Evolutionary conservation across 1,284 basidiomycete species (phyloP).

Genomic region (Melampsora medusae): DNA sequence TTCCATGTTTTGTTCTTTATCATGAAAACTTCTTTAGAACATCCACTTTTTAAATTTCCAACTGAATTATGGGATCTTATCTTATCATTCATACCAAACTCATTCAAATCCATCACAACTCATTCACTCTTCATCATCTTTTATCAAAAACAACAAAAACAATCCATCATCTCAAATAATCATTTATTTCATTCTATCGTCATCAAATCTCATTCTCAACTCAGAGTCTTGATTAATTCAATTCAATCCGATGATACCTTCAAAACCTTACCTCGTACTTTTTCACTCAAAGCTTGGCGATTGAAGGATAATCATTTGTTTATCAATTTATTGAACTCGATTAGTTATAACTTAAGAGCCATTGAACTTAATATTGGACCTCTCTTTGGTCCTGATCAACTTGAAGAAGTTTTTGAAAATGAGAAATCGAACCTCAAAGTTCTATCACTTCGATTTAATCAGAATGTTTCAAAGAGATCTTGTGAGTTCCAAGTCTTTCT

Average conservation of each 20-base stretch:
- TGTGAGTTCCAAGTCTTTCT: conserved; percentile 2
- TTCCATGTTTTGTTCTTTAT: too few relatives aligned
- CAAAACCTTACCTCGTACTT: conserved; percentile 9
- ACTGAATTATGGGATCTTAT: conserved; percentile 28
- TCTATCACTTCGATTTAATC: conserved; percentile 35
- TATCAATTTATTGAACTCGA: conserved; percentile 23
- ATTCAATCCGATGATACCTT: not conserved
- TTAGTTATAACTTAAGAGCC: not conserved
- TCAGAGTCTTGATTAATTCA: not conserved
- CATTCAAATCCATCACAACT: not conserved
- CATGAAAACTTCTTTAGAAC: too few relatives aligned
- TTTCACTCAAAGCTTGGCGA: conserved; percentile 14
- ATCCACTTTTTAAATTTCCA: not conserved
- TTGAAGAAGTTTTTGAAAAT: conserved; percentile 28
- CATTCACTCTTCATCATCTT: not conserved
- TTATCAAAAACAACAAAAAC: not conserved
- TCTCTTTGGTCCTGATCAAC: conserved; percentile 34
- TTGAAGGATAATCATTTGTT: conserved; percentile 21
- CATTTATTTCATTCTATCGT: conserved; percentile 15
- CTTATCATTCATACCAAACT: conserved; percentile 6
- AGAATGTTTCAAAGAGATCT: conserved; percentile 28
- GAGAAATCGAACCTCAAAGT: not conserved
- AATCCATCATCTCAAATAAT: not conserved
- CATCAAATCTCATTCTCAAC: conserved; percentile 1
- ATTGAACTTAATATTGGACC: conserved; percentile 31